Base-by-base conservation (phyloP, 257 asterid species). In the Nemophila menziesii region DNA sequence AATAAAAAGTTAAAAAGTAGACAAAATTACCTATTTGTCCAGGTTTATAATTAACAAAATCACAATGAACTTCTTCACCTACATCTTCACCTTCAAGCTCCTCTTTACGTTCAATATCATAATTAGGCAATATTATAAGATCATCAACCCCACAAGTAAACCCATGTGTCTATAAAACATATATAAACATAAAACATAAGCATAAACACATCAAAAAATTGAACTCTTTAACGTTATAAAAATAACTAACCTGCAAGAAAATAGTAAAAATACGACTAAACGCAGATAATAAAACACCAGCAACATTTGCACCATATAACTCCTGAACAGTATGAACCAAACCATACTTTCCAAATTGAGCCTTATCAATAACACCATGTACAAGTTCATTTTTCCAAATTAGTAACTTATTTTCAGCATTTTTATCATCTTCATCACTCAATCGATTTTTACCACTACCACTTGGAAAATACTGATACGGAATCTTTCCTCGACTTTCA, bases 121-220 rank as follows among this genome's bases (percentile, higher is more conserved):
- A 74, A 49, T 72, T 43, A 11, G 94, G 94, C 52, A 73, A 74
- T 55, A 89, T 89, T 39, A 84, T 74, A 54, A 89, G 94, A 78
- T 89, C 98, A 55, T 80, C 98, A 16, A 84, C 24, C 56, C 94
- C 98, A 67, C 98, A 89, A 13, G 95, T 89, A 84, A 89, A 89
- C 38, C 98, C 98, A 64, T 84, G 90, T 55, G 55, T 45, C 98
- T 89, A 74, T 59, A 67, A 53, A 50, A 68, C 18, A 52, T 22
- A 54, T 29, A 54, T 44, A 46, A 56, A 36, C 33, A 45, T 38
- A 49, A 44, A 43, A 15, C 39, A 15, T 42, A 34, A 46, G 8
- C 5, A 34, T 5, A 15, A 38, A 29, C 10, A 15, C 20, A 4
- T 57, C 48, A 14, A 22, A 17, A 36, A 21, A 51, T 33, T 11